Evolutionary conservation across 164 flowering plant genomes (phyloP).

Genomic region (Tinospora cordifolia): DNA sequence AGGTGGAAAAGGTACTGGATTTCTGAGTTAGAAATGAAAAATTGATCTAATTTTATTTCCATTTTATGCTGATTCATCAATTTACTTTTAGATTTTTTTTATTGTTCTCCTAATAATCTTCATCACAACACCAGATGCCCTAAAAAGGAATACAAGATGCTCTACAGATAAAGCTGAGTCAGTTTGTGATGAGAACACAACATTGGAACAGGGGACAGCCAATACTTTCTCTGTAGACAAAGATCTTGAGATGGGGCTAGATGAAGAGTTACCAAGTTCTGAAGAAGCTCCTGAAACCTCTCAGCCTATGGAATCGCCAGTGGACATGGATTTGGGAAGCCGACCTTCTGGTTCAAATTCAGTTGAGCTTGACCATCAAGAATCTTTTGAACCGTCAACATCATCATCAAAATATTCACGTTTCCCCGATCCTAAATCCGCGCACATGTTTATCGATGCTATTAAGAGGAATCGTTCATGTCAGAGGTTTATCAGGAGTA

Average conservation of each 20-base stretch:
- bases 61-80: neutral
- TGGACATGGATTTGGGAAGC: conserved; percentile 11
- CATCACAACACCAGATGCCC: conserved; percentile 24
- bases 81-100: neutral
- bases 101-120: neutral
- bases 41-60: neutral
- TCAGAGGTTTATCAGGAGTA: conserved; percentile 60
- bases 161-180: conserved; percentile 17
- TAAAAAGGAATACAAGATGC: conserved; percentile 16
- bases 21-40: neutral
- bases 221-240: conserved; percentile 23
- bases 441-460: conserved; percentile 59
- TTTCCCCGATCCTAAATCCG: conserved; percentile 61
- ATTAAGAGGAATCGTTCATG: conserved; percentile 78
- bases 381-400: conserved; percentile 17
- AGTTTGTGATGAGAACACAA: conserved; percentile 25
- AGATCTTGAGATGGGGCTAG: conserved; percentile 19
- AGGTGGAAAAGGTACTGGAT: neutral
- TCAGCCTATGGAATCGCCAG: conserved; percentile 15
- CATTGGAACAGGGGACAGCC: conserved; percentile 33
- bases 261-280: conserved; percentile 36
- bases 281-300: conserved; percentile 21
- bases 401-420: conserved; percentile 24
- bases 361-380: conserved; percentile 27
- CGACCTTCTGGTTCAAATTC: conserved; percentile 19